Base-by-base conservation (phyloP, 1,139 yeast genomes). In the Saccharomyces hybrid region DNA sequence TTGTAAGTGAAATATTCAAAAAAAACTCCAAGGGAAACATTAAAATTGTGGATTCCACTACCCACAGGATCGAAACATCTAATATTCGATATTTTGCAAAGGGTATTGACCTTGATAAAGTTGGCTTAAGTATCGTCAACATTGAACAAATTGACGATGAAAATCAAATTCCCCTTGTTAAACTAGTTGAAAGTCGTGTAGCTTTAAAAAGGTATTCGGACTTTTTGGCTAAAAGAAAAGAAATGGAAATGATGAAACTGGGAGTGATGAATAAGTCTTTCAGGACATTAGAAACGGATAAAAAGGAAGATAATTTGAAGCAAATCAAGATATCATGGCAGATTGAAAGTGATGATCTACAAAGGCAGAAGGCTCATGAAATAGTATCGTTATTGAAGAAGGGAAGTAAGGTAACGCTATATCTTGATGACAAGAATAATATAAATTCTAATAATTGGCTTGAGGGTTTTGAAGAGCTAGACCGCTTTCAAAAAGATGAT, bases 321-420 rank as follows among this genome's bases (percentile, higher is more conserved):
- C 65, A 70, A 46, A 66, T 78, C 24, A 73, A 73, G 53, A 61
- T 78, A 5, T 71, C 78, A 2, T 77, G 81, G 81, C 73, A 73
- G 49, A 77, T 77, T 6, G 72, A 72, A 9, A 64, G 67, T 27
- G 71, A 71, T 48, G 81, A 77, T 62, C 62, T 77, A 29, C 61
- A 59, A n/a, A 72, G 72, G 24, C 81, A 77, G 55, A 78, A 77
- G 59, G 65, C 68, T 2, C 71, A 73, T 56, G 81, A 77, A 56
- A 74, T 78, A n/a, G 59, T 64, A 24, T 60, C 64, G 2, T 73
- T 73, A 38, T 57, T 77, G 55, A 67, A 70, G 44, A 75, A 72
- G 52, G 78, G 78, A 4, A 63, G 64, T 47, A 72, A 70, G 42
- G 69, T 77, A 3, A 65, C 68, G 8, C 63, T 77, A 16, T 70